Evolutionary conservation across 2,329 filamentous ascomycete genomes (phyloP), one percentile per base, ranked within the genome.

Genomic region (Didymella keratinophila): DNA sequence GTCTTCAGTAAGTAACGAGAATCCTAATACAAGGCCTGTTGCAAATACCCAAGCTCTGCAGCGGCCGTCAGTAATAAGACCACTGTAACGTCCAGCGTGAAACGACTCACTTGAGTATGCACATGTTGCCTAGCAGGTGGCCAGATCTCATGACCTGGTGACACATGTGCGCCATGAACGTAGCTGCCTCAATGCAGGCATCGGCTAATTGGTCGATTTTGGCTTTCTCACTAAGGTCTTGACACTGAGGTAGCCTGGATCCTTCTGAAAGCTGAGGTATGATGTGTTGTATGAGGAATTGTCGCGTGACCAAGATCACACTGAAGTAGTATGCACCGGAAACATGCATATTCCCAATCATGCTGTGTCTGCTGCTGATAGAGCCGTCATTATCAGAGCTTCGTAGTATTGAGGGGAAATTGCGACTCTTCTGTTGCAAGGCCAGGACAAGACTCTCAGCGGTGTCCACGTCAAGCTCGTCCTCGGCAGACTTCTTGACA

Each of bases 321-420:
- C 84, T 82, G 53, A 86, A 85, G 62, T 87, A 86, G 63, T 87
- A 87, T 0, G 82, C 74, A 56, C 84, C 86, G 0, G 84, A 82
- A 6, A 87, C 79, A 53, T 86, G 84, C 1, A 85, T 76, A 23
- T 80, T 84, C 0, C 80, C 81, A 25, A 85, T 78, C 2, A 79
- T 77, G 0, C 75, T 76, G 18, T 78, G 73, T 27, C 61, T 45
- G 62, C 64, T 46, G 62, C 64, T 42, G 46, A 67, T 34, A 25
- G 65, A 34, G 27, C 56, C 36, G 61, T 66, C 34, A 58, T 57
- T 10, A 58, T 49, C 59, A 20, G 55, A 48, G 7, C 42, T 67
- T 16, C 70, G 66, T 36, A 76, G 63, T 25, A 67, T 74, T 16
- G 67, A 65, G 0, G 82, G 83, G 0, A 85, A 73, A 2, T 66